A percentile compares a stretch with the other conserved stretches of the same genome.
These are phyloP conservation scores for Carex arenaria DNA, from an alignment of 202 grass and related monocot genomes.

Conservation along the genomic window DNA sequence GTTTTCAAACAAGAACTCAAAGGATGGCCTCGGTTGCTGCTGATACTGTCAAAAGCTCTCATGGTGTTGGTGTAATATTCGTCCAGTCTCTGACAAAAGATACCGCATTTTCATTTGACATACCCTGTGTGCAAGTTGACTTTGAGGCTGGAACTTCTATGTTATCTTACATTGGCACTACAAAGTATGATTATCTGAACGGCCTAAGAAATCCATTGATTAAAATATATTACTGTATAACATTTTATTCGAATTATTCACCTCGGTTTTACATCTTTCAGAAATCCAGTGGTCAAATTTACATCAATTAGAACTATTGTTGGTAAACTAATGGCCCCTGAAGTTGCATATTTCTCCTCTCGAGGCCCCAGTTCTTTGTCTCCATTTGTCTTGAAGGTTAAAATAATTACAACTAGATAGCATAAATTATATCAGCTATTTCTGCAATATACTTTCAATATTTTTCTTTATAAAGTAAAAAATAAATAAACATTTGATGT, in stretches of 20 bases:
- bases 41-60: constrained; percentile 64
- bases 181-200: constrained; percentile 36
- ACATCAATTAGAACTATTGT: constrained; percentile 61
- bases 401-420: neutral
- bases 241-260: neutral
- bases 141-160: constrained; percentile 77
- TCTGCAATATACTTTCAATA: neutral
- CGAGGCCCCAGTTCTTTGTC: constrained; percentile 82
- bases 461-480: neutral
- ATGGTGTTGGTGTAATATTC: constrained; percentile 68
- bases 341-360: constrained; percentile 94
- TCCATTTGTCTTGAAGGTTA: constrained; percentile 80
- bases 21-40: constrained; percentile 59
- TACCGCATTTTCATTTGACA: constrained; percentile 64
- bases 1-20: constrained; percentile 87
- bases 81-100: constrained; percentile 86
- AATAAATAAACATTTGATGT: neutral
- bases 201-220: neutral
- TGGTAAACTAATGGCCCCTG: constrained; percentile 69
- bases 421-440: neutral
- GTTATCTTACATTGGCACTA: constrained; percentile 58
- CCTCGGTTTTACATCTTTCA: constrained; percentile 23
- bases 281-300: constrained; percentile 61
- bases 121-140: constrained; percentile 87
- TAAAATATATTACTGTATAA: neutral